Evolutionary conservation across 2,329 filamentous ascomycete genomes (phyloP), one percentile per base, ranked within the genome.

Genomic region (Alternaria gaisen): DNA sequence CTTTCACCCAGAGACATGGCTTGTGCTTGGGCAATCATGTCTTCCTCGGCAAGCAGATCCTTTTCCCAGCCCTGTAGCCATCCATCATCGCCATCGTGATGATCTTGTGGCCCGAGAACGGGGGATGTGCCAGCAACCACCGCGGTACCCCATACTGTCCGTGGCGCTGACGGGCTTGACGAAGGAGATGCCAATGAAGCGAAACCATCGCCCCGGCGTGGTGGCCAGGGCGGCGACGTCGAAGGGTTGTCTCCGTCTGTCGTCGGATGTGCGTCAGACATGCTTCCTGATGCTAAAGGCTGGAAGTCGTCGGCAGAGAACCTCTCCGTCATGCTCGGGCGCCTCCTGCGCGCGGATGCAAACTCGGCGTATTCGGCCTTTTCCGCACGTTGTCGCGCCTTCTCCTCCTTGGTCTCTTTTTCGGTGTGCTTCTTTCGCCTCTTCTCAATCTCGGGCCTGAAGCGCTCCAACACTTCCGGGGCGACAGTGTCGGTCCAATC

Each of bases 61-160:
- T 90, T 89, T 71, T 97, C 92, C 90, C 90, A 92, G 2, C 90
- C 92, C 69, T 91, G 89, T 16, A 94, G 82, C 94, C 94, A 97
- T 0, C 94, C 94, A 75, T 97, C 94, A 63, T 93, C 88, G 3
- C 78, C 80, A 9, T 69, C 64, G 61, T 75, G 75, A 7, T 78
- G 71, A 56, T 79, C 70, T 40, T 80, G 78, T 4, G 79, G 78
- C 28, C 79, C 79, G 28, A 88, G 71, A 11, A 86, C 84, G 2
- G 89, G 87, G 4, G 87, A 89, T 1, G 80, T 81, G 0, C 88
- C 63, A 26, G 82, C 73, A 3, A 97, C 81, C 0, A 86, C 88
- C 4, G 87, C 84, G 0, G 94, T 98, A n/a, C 94, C 94, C 94
- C 94, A 98, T 0, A 98, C 92, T 0, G 94, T 98, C 63, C 88